A percentile compares a stretch with the other conserved stretches of the same genome.
Conservation (phyloP, 441 rosid genomes). For the Capsella rubella region DNA sequence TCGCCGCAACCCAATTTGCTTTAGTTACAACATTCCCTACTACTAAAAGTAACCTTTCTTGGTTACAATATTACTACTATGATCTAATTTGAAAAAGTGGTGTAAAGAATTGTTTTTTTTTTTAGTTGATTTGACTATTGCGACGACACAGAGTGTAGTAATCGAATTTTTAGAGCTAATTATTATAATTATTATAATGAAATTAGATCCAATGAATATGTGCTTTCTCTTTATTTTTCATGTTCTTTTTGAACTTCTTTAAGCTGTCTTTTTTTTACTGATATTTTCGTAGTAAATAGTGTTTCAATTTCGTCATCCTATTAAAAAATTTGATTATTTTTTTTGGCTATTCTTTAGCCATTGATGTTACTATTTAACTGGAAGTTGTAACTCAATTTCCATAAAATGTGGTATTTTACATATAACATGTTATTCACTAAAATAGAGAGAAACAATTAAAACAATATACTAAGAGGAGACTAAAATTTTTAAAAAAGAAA, state of each 20-base stretch:
- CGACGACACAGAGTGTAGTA: not conserved
- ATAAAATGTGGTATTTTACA: too few species aligned
- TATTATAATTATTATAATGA: not conserved
- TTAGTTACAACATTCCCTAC: slow-evolving; percentile 34
- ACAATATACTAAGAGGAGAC: not conserved
- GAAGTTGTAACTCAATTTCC: too few species aligned
- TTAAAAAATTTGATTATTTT: too few species aligned
- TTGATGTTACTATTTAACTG: too few species aligned
- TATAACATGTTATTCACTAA: too few species aligned
- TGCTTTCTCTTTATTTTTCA: not conserved
- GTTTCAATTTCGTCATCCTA: too few species aligned
- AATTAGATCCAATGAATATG: not conserved
- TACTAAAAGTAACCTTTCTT: slow-evolving; percentile 25
- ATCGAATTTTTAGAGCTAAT: slow-evolving; percentile 11
- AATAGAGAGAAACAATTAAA: too few species aligned
- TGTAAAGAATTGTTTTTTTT: not conserved
- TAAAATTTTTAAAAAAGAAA: too few species aligned
- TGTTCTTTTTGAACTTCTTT: not conserved
- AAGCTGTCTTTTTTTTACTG: too few species aligned
- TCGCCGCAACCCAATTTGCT: slow-evolving; percentile 42
- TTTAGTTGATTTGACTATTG: slow-evolving; percentile 14
- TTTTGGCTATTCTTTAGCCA: too few species aligned
- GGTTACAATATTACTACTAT: slow-evolving; percentile 28
- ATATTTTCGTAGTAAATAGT: too few species aligned
- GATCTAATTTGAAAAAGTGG: slow-evolving; percentile 12